Evolutionary conservation across 495 filamentous ascomycete species (phyloP).

Genomic region (Tuber umbilicatum): DNA sequence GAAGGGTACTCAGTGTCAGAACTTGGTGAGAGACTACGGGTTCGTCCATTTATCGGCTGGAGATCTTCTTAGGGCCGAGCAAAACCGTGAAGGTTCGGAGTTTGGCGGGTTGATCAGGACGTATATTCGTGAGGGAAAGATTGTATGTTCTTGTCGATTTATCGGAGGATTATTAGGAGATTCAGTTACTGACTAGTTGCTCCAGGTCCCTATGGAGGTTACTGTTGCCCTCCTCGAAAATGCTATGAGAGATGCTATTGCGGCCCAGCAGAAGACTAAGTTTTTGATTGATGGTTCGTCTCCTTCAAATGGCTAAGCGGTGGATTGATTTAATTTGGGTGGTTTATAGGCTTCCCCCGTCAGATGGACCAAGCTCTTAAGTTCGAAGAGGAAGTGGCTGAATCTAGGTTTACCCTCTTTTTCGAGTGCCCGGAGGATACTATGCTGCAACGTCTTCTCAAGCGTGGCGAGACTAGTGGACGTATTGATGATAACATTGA

Average conservation of each 20-base stretch:
- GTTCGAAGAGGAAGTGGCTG: slow-evolving; percentile 85
- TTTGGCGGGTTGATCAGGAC: slow-evolving; percentile 84
- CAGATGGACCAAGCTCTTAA: slow-evolving; percentile 93
- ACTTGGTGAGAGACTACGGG: slow-evolving; percentile 79
- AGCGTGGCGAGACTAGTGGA: slow-evolving; percentile 86
- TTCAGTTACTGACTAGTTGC: not conserved
- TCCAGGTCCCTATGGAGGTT: slow-evolving; percentile 73
- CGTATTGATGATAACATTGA: slow-evolving; percentile 89
- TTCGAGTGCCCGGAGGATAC: slow-evolving; percentile 82
- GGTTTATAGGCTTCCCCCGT: slow-evolving; percentile 63
- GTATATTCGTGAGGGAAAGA: slow-evolving; percentile 86
- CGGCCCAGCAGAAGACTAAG: slow-evolving; percentile 47
- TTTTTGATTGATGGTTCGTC: slow-evolving; percentile 71
- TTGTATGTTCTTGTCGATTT: slow-evolving; percentile 51
- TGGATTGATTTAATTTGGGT: not conserved
- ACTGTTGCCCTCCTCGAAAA: slow-evolving; percentile 91
- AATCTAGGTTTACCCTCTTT: slow-evolving; percentile 76
- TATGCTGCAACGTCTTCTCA: slow-evolving; percentile 73
- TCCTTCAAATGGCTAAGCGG: not conserved
- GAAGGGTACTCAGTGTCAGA: slow-evolving; percentile 81
- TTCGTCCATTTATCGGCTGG: slow-evolving; percentile 91
- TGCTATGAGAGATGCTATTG: slow-evolving; percentile 66
- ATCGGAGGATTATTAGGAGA: not conserved
- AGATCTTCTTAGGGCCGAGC: slow-evolving; percentile 88
- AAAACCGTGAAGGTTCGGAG: slow-evolving; percentile 72